phyloP scores from a whole-genome alignment of 495 filamentous ascomycete species.

The Podospora anserina region DNA sequence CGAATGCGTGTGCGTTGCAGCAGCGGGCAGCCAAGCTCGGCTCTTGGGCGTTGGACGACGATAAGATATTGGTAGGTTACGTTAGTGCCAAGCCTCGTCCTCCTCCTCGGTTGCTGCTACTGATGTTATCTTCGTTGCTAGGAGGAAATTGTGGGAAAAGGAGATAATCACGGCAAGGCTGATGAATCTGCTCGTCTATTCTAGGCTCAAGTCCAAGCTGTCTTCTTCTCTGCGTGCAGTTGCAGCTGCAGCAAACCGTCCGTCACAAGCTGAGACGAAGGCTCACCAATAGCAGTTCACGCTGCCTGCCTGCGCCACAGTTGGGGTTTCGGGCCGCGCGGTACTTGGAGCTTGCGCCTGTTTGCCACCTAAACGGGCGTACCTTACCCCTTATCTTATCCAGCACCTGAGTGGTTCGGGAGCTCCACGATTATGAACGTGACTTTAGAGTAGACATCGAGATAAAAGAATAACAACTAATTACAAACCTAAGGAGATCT shows the following conservation, averaged over 20 bases:
- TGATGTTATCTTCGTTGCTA: too few species aligned
- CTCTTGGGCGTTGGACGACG: not conserved
- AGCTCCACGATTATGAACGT: not conserved
- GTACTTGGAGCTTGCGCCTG: not conserved
- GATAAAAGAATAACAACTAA: not conserved
- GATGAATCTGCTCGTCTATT: constrained; percentile 6
- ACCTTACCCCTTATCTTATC: not conserved
- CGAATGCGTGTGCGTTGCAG: not conserved
- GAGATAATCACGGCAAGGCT: constrained; percentile 1
- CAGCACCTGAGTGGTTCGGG: not conserved
- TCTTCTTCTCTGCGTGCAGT: constrained; percentile 4
- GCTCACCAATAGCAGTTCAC: constrained; percentile 18
- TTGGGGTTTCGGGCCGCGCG: constrained; percentile 2
- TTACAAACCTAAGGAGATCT: not conserved
- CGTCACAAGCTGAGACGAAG: constrained; percentile 29
- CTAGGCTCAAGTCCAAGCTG: constrained; percentile 9
- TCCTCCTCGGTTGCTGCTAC: not conserved
- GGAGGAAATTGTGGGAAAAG: not conserved
- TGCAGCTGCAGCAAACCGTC: not conserved
- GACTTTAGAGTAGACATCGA: not conserved
- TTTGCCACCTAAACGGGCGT: not conserved
- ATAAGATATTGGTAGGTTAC: not conserved
- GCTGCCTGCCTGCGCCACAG: constrained; percentile 16
- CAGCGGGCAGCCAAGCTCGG: not conserved
- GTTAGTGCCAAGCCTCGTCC: not conserved